Percentiles rank a stretch among this genome's conserved stretches.
Conservation (phyloP, 371 early-diverging fungal species). For the Syncephalis fuscata region DNA sequence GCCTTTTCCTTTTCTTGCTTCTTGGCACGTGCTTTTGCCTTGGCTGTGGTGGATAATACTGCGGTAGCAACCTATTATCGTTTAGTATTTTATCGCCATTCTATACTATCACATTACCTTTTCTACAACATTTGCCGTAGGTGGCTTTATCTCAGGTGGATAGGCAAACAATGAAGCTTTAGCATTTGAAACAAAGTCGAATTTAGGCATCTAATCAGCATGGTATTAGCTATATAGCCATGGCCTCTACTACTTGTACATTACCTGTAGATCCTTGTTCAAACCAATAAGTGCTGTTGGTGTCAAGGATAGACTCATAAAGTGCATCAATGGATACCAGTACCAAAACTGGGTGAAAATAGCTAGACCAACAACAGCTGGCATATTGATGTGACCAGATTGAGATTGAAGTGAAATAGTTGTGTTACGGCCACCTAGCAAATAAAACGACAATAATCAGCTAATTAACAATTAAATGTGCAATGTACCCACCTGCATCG, state of each 20-base stretch:
- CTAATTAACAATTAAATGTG: no score
- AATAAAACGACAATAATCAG: background rate
- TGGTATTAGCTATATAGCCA: background rate
- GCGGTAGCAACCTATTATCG: constrained; percentile 69
- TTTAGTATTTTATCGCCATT: background rate
- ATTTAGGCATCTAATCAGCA: constrained; percentile 54
- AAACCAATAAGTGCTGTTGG: constrained; percentile 93
- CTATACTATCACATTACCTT: constrained; percentile 15
- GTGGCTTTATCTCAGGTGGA: constrained; percentile 63
- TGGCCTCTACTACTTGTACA: background rate
- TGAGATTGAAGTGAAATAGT: constrained; percentile 81
- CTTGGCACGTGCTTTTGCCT: constrained; percentile 78
- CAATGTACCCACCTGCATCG: constrained; percentile 58
- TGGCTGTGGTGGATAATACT: constrained; percentile 88
- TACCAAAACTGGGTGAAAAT: constrained; percentile 99
- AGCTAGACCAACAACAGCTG: constrained; percentile 92
- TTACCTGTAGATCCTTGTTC: constrained; percentile 62
- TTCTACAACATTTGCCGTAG: constrained; percentile 37
- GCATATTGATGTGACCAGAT: constrained; percentile 79
- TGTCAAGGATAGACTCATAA: constrained; percentile 81
- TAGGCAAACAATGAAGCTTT: constrained; percentile 85
- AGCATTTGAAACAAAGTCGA: constrained; percentile 69
- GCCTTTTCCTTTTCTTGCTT: constrained; percentile 52
- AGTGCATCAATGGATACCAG: constrained; percentile 98
- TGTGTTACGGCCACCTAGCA: constrained; percentile 81